Percentiles rank a stretch among this genome's conserved stretches.
These are phyloP conservation scores for Pinus albicaulis DNA, from an alignment of 75 land plant genomes.

Conservation along the genomic window DNA sequence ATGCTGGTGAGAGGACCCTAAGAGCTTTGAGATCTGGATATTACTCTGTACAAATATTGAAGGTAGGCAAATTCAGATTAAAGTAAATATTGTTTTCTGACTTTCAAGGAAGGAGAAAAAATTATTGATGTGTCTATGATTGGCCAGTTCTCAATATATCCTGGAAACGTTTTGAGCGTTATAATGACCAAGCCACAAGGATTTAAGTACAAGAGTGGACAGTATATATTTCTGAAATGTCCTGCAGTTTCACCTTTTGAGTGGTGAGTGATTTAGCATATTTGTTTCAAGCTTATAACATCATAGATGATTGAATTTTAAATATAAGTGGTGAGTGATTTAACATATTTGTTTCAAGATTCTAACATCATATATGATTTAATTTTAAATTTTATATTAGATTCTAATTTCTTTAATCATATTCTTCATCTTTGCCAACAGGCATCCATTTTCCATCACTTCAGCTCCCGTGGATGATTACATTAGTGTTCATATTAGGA, in stretches of 20 bases:
- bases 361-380: background rate
- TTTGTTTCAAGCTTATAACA: background rate
- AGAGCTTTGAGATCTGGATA: constrained; percentile 57
- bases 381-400: background rate
- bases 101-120: too few relatives aligned
- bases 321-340: constrained; percentile 66
- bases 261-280: constrained; percentile 46
- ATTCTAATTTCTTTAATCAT: background rate
- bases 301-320: background rate
- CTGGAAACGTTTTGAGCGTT: constrained; percentile 85
- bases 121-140: background rate
- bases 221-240: constrained; percentile 88
- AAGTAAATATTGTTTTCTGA: background rate
- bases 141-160: constrained; percentile 71
- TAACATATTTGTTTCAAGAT: background rate
- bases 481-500: constrained; percentile 75
- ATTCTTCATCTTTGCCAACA: constrained; percentile 13
- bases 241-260: constrained; percentile 90
- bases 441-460: constrained; percentile 90
- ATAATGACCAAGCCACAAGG: constrained; percentile 84
- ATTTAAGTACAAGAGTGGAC: constrained; percentile 90
- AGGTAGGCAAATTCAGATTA: constrained; percentile 34
- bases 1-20: constrained; percentile 58
- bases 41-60: constrained; percentile 53
- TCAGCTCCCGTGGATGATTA: constrained; percentile 82